Base-by-base conservation (phyloP, 441 rosid species). In the Iberis amara region DNA sequence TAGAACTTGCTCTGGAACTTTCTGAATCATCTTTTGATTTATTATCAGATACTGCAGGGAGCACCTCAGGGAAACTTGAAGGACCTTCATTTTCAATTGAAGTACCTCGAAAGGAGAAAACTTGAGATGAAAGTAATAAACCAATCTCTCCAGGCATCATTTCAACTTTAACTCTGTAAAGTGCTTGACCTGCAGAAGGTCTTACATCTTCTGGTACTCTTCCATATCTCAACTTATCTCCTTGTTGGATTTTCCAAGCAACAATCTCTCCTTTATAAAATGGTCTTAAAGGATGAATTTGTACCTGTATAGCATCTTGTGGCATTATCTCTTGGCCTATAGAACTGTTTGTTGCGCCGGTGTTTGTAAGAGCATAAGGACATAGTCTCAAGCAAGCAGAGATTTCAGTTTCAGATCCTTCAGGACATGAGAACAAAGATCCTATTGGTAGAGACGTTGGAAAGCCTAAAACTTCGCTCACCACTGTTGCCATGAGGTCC, bases 191-290 rank as follows among this genome's bases (percentile, higher is more conserved):
- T 55, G 96, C 80, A 18, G 86, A 86, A 50, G 99, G 97, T 62
- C 94, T 73, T 61, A 89, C 97, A 68, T 89, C 89, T 64, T 92
- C 96, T 13, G 90, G 90, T 76, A 92, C 92, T 70, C 80, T 77
- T 59, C 99, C 99, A 71, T 92, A 92, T 79, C 77, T 86, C 76
- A 89, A 68, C 72, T 82, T 89, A 56, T 92, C 90, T 52, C 94
- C 89, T 71, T 73, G 78, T 66, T 84, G 83, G 35, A 68, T 65
- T 63, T 87, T 78, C 94, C 96, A 92, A 62, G 94, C 96, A 66
- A 92, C 88, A 61, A 92, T 79, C 70, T 92, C 99, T 68, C 95
- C 99, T 65, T 61, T 82, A 68, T 89, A 92, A 62, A 92, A 92
- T 40, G 96, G 99, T 65, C 99, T 82, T 75, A 84, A 60, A 1